Evolutionary conservation across 768 basidiomycete species (phyloP), one percentile per base, ranked within the genome.

Genomic region (Boletus reticuloceps): DNA sequence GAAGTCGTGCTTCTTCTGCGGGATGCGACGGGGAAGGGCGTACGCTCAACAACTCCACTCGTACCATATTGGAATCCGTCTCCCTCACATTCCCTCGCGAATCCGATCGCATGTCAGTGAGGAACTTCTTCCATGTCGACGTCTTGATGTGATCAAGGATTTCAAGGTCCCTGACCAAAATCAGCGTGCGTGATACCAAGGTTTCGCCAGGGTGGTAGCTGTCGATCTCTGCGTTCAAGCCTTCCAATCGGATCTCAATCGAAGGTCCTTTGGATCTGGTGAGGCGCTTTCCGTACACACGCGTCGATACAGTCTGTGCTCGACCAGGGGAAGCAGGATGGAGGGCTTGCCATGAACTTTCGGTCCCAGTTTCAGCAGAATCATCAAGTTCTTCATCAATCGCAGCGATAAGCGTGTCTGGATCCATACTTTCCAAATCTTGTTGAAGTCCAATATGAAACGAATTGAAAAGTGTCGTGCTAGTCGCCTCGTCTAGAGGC

Each of bases 81-180:
- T 97, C 94, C 34, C 94, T 82, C 13, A 94, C 75, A 65, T 95
- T 91, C 0, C 96, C 96, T 52, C 83, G 82, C 16, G 90, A 85
- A 72, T 96, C 94, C 8, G 88, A 80, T 38, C 88, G 82, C 66
- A 97, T 78, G 51, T 85, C 84, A 5, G 94, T 95, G 55, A 99
- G 74, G 69, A 99, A 98, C 69, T 96, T 98, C 74, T 87, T 90
- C 97, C 97, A 99, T 0, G 97, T 98, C 10, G 94, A 98, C 0
- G 94, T 95, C 76, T 91, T 94, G 78, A 99, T 94, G 66, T 97
- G 95, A 69, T 99, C 97, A 48, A 98, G 75, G 55, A 98, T 97
- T 71, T 97, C 93, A 19, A 93, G 63, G 57, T 91, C 83, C 54
- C 74, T 80, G 48, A 94, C 77, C 12, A 84, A 85, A 14, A 83